phyloP scores from a whole-genome alignment of 108 stramenopile genomes.

The Cyclostephanos tholiformis region DNA sequence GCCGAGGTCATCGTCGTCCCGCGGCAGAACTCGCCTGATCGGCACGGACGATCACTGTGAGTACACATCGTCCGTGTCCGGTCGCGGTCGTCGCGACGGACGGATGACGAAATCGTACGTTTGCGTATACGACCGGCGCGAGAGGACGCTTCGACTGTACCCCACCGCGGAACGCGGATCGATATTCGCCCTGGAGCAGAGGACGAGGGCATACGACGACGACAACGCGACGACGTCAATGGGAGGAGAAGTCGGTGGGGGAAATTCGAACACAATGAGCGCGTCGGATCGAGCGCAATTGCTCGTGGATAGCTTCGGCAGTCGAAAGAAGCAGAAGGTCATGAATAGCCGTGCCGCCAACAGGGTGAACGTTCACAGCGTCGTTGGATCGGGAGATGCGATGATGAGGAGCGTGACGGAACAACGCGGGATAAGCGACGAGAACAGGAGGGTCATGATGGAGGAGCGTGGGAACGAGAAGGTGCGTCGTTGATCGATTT shows the following conservation, averaged over 20 bases:
- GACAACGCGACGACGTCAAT: constrained; percentile 1
- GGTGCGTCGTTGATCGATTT: constrained; percentile 16
- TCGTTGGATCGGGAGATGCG: constrained; percentile 71
- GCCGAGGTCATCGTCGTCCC: too few relatives aligned
- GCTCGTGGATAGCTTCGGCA: constrained; percentile 82
- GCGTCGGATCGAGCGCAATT: constrained; percentile 41
- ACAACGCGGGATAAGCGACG: constrained; percentile 62
- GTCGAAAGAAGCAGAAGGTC: constrained; percentile 80
- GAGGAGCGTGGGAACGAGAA: constrained; percentile 26
- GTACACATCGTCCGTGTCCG: too few relatives aligned
- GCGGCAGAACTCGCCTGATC: too few relatives aligned
- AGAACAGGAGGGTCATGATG: constrained; percentile 59
- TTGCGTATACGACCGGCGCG: constrained; percentile 60
- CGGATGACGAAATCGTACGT: too few relatives aligned
- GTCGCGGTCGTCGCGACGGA: too few relatives aligned
- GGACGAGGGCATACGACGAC: constrained; percentile 64
- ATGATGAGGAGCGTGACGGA: constrained; percentile 56
- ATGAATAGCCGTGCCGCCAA: constrained; percentile 78
- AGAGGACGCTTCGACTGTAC: constrained; percentile 54
- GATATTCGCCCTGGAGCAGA: constrained; percentile 73
- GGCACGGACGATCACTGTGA: too few relatives aligned
- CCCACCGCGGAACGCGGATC: constrained; percentile 66
- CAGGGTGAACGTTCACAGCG: constrained; percentile 73
- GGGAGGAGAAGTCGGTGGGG: constrained; percentile 25
- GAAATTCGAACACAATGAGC: too few relatives aligned